phyloP scores from a whole-genome alignment of 768 basidiomycete species.

The Lenzites betulinus region DNA sequence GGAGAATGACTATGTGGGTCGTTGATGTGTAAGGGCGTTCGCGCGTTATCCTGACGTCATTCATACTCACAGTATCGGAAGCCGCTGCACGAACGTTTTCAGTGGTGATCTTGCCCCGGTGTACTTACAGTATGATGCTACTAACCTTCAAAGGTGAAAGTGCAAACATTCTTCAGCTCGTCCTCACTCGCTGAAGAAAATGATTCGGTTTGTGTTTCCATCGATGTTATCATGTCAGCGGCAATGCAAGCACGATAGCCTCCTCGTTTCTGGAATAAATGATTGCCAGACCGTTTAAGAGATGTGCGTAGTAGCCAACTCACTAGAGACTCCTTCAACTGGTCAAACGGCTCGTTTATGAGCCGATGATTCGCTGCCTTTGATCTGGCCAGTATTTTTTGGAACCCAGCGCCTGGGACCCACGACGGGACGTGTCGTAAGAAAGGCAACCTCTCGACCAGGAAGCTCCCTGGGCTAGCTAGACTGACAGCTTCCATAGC shows the following conservation, averaged over 20 bases:
- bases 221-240: neutral
- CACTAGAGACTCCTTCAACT: neutral
- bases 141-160: neutral
- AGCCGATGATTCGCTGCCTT: neutral
- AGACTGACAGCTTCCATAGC: neutral
- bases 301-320: neutral
- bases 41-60: no score
- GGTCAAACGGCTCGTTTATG: neutral
- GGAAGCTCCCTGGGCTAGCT: conserved; percentile 2
- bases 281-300: neutral
- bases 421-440: conserved; percentile 27
- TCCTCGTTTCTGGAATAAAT: neutral
- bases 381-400: conserved; percentile 1
- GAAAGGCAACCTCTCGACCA: conserved; percentile 12
- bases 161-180: neutral
- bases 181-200: neutral
- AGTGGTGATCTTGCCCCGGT: no score
- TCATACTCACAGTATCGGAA: conserved; percentile 17
- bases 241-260: neutral
- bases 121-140: no score
- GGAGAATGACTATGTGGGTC: conserved; percentile 23
- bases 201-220: neutral
- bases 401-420: conserved; percentile 30
- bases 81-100: conserved; percentile 2
- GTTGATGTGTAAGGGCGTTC: no score